These are phyloP conservation scores for Dryas alaskensis DNA, from an alignment of 306 rosid species.

Conservation along the genomic window DNA sequence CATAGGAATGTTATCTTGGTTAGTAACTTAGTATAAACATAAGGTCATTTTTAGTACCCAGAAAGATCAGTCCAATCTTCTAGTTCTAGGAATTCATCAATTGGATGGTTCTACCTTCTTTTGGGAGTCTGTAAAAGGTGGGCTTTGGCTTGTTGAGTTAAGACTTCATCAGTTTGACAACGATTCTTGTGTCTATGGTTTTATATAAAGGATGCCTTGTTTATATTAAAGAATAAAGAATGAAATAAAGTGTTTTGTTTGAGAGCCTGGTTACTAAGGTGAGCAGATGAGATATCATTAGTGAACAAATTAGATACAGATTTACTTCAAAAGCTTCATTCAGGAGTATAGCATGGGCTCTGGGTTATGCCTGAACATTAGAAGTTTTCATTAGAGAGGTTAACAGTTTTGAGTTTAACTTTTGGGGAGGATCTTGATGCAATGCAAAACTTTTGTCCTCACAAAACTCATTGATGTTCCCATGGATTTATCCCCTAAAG, in stretches of 20 bases:
- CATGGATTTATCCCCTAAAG: background rate
- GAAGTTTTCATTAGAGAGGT: background rate
- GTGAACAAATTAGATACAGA: background rate
- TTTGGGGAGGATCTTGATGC: background rate
- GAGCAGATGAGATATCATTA: background rate
- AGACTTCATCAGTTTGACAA: background rate
- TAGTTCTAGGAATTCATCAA: background rate
- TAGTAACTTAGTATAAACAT: background rate
- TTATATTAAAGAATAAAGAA: background rate
- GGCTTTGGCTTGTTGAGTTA: background rate
- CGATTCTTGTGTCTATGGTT: background rate
- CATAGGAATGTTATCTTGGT: no score
- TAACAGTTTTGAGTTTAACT: background rate
- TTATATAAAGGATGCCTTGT: background rate
- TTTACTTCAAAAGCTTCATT: background rate
- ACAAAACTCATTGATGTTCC: background rate
- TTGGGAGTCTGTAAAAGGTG: background rate
- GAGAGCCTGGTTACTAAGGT: background rate
- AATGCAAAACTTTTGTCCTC: constrained; percentile 4
- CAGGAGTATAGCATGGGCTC: background rate
- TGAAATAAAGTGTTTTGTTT: background rate
- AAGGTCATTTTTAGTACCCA: background rate
- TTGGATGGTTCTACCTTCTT: background rate
- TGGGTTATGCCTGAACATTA: background rate
- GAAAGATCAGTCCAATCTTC: background rate